Conservation (phyloP, 768 basidiomycete species). For the Kwoniella heveanensis region DNA sequence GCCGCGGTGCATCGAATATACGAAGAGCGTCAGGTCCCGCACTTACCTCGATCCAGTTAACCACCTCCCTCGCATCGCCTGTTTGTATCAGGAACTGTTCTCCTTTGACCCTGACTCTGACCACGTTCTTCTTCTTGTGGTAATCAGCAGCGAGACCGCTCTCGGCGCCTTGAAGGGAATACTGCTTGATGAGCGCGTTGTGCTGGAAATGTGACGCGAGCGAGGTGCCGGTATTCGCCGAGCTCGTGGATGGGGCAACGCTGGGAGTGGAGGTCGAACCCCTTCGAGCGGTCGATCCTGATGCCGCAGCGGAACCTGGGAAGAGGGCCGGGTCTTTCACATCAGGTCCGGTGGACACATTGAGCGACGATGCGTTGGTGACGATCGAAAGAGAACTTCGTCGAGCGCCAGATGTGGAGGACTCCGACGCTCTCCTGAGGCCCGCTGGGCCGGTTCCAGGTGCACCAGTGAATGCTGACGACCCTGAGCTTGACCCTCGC, state of each 20-base stretch:
- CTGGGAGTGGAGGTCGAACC: conserved; percentile 14
- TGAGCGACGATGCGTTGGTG: conserved; percentile 7
- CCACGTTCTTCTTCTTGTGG: conserved; percentile 87
- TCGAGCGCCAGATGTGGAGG: background rate
- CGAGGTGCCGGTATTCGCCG: conserved; percentile 5
- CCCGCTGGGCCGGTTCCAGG: conserved; percentile 1
- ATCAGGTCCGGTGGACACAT: conserved; percentile 5
- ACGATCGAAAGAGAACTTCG: conserved; percentile 19
- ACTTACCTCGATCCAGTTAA: conserved; percentile 92
- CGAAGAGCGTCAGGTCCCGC: no score
- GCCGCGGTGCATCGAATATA: background rate
- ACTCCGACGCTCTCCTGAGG: conserved; percentile 11
- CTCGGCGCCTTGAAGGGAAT: conserved; percentile 86
- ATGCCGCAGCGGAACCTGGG: conserved; percentile 15
- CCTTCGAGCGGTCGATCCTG: conserved; percentile 21
- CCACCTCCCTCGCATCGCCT: conserved; percentile 75
- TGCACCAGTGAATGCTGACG: background rate
- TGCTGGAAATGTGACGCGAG: conserved; percentile 51
- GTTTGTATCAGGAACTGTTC: conserved; percentile 97
- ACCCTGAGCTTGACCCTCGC: conserved; percentile 23
- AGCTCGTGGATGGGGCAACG: conserved; percentile 4
- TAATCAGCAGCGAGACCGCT: conserved; percentile 95
- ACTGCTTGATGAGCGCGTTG: conserved; percentile 65
- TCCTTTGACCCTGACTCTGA: conserved; percentile 85
- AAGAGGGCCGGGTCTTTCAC: conserved; percentile 37